Evolutionary conservation across 306 rosid genomes (phyloP).

Genomic region (Lupinus albus): DNA sequence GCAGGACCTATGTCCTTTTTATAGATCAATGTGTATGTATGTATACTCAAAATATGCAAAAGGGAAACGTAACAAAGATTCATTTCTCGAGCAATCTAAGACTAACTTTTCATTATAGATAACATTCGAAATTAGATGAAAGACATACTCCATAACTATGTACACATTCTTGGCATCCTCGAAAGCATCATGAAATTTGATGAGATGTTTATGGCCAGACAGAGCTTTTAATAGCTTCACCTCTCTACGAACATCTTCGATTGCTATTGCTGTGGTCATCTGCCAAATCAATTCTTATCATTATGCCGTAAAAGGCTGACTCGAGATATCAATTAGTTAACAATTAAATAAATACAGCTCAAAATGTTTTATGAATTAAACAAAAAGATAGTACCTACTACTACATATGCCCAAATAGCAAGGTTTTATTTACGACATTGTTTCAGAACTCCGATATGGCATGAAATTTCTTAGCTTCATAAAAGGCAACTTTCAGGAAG

Average conservation of each 20-base stretch:
- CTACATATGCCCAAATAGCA: not conserved
- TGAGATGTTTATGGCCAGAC: constrained; percentile 90
- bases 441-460: constrained; percentile 26
- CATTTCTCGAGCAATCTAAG: constrained; percentile 6
- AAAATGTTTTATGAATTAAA: not conserved
- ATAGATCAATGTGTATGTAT: not conserved
- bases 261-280: constrained; percentile 92
- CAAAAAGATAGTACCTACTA: too few relatives aligned
- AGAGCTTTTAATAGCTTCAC: constrained; percentile 92
- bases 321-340: not conserved
- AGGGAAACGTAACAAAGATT: constrained; percentile 7
- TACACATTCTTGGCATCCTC: constrained; percentile 73
- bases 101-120: constrained; percentile 16
- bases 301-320: constrained; percentile 9
- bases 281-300: constrained; percentile 55
- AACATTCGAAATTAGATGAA: constrained; percentile 35
- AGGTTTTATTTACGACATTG: not conserved
- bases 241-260: constrained; percentile 98
- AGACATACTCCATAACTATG: constrained; percentile 99
- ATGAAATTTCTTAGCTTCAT: not conserved
- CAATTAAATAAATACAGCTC: not conserved
- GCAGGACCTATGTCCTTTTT: constrained; percentile 2
- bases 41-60: not conserved
- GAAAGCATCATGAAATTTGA: constrained; percentile 89
- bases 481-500: constrained; percentile 26